Base-by-base conservation (phyloP, 2,329 filamentous ascomycete genomes). In the Penicillium decumbens region DNA sequence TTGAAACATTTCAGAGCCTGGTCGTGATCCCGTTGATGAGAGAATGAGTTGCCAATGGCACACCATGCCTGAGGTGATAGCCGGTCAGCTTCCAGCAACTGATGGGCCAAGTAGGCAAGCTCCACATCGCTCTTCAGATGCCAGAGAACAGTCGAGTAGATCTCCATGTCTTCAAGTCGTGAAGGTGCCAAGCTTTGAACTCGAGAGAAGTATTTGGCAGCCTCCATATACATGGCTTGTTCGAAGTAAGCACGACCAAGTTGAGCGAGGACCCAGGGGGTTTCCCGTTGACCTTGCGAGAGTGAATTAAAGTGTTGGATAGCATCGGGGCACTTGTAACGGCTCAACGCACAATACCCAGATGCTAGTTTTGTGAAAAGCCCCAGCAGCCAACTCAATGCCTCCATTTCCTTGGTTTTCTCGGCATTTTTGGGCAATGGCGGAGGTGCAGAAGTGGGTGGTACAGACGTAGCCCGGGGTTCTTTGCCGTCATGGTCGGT, bases 101-200 rank as follows among this genome's bases (percentile, higher is more conserved):
- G 89, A 64, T 97, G 92, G 0, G 92, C 89, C 25, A 98, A 78
- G 70, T 93, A 95, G 0, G 92, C 91, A 20, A 98, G 78, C 53
- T 96, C 89, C 0, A 90, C 88, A 65, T 96, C 92, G 55, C 88
- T 85, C 70, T 95, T 95, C 54, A 96, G 75, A 69, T 96, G 91
- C 93, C 95, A 98, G n/a, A 98, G 79, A n/a, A 95, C 86, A 0
- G 93, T 98, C 12, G 92, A 97, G 72, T 95, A 98, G 30, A 97
- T 85, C 66, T 98, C 93, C 91, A 97, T 96, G 64, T 96, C 91
- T 65, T 95, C 87, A 39, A 95, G 78, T 3, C 89, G 83, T 1
- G 88, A 88, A 1, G 92, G 92, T 10, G 88, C 85, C 58, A 93
- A 78, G 28, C 85, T 81, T 43, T 89, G 84, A 57, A 98, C 81